These are phyloP conservation scores for Chamaecrista fasciculata DNA, from an alignment of 306 rosid species.

Conservation along the genomic window DNA sequence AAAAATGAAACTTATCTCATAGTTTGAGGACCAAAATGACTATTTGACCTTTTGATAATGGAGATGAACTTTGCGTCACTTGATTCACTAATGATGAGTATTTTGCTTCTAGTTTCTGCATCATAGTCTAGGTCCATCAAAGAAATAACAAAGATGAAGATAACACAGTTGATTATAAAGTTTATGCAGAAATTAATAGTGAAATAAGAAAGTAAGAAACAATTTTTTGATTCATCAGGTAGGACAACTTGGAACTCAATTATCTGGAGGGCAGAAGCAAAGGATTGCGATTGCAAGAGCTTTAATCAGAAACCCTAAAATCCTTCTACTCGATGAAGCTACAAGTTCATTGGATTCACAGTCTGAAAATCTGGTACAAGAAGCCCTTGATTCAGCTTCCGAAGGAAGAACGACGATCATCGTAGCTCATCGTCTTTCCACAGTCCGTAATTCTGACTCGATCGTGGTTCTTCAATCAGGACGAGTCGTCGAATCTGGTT, in stretches of 20 bases:
- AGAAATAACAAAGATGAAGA: no score
- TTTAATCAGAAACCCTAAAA: slow-evolving; percentile 65
- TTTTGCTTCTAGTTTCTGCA: no score
- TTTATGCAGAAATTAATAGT: no score
- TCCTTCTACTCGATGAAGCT: slow-evolving; percentile 85
- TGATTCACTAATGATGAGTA: no score
- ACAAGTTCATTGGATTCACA: slow-evolving; percentile 87
- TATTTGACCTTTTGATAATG: no score
- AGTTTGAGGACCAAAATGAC: no score
- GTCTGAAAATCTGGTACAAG: slow-evolving; percentile 69
- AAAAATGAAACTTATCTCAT: no score
- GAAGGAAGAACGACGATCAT: slow-evolving; percentile 73
- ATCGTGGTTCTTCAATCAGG: slow-evolving; percentile 75
- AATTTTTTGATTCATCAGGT: slow-evolving; percentile 45
- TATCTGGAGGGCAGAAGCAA: slow-evolving; percentile 89
- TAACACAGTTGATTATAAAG: no score
- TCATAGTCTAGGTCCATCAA: no score
- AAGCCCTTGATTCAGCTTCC: slow-evolving; percentile 73
- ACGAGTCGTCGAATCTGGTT: slow-evolving; percentile 64
- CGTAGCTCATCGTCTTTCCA: slow-evolving; percentile 78
- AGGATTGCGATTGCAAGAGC: slow-evolving; percentile 93
- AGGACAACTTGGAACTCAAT: slow-evolving; percentile 77
- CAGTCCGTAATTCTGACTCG: slow-evolving; percentile 53
- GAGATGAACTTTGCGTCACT: no score
- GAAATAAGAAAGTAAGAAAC: no score